phyloP scores from a whole-genome alignment of 768 basidiomycete genomes.

The Psilocybe sp. region DNA sequence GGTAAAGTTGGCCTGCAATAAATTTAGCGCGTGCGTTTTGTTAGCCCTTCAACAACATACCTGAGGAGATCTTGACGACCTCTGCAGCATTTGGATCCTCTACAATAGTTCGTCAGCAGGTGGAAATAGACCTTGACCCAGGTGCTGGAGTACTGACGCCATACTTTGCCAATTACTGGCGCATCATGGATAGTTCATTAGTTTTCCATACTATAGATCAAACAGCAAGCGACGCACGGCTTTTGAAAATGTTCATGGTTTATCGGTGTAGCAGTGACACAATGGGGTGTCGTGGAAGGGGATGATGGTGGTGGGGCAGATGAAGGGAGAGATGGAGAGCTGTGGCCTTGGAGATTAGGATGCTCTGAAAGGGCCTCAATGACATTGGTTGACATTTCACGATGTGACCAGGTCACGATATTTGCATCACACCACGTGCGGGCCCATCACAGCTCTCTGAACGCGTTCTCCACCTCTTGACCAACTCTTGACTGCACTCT shows the following conservation, averaged over 20 bases:
- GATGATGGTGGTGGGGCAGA: slow-evolving; percentile 9
- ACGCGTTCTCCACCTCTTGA: neutral
- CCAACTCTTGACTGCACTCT: neutral
- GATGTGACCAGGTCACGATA: slow-evolving; percentile 37
- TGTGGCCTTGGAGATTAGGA: slow-evolving; percentile 2
- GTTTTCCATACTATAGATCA: neutral
- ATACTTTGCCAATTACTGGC: slow-evolving; percentile 86
- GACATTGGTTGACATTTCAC: slow-evolving; percentile 23
- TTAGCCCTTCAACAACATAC: slow-evolving; percentile 15
- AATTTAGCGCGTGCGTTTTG: slow-evolving; percentile 1
- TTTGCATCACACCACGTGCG: slow-evolving; percentile 15
- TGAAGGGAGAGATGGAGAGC: slow-evolving; percentile 1
- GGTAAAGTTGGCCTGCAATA: slow-evolving; percentile 69
- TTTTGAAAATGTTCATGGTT: slow-evolving; percentile 83
- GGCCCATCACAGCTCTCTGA: neutral
- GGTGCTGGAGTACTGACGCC: slow-evolving; percentile 64
- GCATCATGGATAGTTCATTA: neutral
- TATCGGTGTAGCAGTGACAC: slow-evolving; percentile 12
- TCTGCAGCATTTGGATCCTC: slow-evolving; percentile 95
- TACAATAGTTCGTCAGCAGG: slow-evolving; percentile 27
- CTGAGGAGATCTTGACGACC: slow-evolving; percentile 90
- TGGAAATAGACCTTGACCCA: slow-evolving; percentile 11
- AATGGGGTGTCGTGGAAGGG: slow-evolving; percentile 5
- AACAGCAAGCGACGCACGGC: slow-evolving; percentile 46
- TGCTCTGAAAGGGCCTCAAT: slow-evolving; percentile 9